These are phyloP conservation scores for Fusarium pseudonygamai DNA, from an alignment of 2,329 filamentous ascomycete genomes.

Conservation along the genomic window DNA sequence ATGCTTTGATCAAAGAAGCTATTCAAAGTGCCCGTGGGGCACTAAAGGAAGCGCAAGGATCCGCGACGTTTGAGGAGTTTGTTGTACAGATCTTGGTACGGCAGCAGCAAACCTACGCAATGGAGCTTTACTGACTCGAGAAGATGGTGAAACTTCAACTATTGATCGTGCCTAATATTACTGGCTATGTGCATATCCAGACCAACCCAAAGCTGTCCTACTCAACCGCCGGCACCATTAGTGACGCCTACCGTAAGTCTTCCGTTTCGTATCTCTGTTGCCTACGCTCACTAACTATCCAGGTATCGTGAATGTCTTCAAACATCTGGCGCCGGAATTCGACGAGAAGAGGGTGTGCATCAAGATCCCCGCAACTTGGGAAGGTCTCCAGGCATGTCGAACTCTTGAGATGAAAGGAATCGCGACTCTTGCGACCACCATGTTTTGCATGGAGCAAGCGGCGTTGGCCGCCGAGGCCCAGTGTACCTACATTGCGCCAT, in stretches of 20 bases:
- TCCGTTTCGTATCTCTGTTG: fast-evolving
- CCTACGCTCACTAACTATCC: neutral
- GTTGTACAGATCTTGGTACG: slow-evolving; percentile 65
- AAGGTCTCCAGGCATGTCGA: slow-evolving; percentile 68
- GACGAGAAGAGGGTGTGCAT: slow-evolving; percentile 64
- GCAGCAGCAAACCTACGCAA: fast-evolving
- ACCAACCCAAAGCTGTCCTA: slow-evolving; percentile 67
- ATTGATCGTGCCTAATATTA: slow-evolving; percentile 59
- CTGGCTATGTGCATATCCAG: slow-evolving; percentile 66
- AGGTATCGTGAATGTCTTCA: slow-evolving; percentile 57
- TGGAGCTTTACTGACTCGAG: neutral
- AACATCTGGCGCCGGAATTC: slow-evolving; percentile 42
- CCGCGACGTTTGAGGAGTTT: slow-evolving; percentile 53
- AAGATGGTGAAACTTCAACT: slow-evolving; percentile 66
- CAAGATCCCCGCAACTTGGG: slow-evolving; percentile 71
- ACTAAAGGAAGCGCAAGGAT: slow-evolving; percentile 33
- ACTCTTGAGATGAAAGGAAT: slow-evolving; percentile 63
- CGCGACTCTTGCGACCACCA: slow-evolving; percentile 68
- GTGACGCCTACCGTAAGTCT: slow-evolving; percentile 59
- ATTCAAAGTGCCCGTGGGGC: slow-evolving; percentile 33
- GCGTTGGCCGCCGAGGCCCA: slow-evolving; percentile 64
- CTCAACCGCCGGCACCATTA: slow-evolving; percentile 57
- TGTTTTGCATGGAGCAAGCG: slow-evolving; percentile 71
- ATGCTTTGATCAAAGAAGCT: slow-evolving; percentile 43
- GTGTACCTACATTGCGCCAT: slow-evolving; percentile 72